A percentile compares a stretch with the other conserved stretches of the same genome.
phyloP scores from a whole-genome alignment of 177 flowering plant species.

The Telopea speciosissima region DNA sequence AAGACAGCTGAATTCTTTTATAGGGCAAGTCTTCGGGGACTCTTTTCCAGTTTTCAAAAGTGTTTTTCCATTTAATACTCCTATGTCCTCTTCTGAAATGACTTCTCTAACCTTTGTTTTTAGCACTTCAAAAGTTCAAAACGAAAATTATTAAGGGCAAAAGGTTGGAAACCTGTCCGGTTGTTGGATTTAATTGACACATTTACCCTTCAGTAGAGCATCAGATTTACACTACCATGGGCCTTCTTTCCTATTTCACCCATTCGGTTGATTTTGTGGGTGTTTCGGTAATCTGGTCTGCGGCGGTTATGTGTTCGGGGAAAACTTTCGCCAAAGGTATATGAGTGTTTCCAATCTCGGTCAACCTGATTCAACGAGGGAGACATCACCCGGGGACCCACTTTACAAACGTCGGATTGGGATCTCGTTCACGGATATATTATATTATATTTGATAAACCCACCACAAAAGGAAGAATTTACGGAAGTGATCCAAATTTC shows the following conservation, averaged over 20 bases:
- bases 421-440: too few relatives aligned
- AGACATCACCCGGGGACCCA: too few relatives aligned
- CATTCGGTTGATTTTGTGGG: neutral
- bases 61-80: neutral
- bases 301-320: neutral
- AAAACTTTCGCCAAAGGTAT: neutral
- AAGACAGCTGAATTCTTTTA: conserved; percentile 1
- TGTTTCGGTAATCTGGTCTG: neutral
- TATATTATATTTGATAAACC: too few relatives aligned
- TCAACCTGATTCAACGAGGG: too few relatives aligned
- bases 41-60: neutral
- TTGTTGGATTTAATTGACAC: neutral
- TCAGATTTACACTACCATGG: neutral
- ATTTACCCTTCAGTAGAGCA: neutral
- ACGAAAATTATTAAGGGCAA: neutral
- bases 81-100: neutral
- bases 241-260: neutral
- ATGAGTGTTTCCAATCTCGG: neutral
- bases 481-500: too few relatives aligned
- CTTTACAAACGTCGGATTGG: too few relatives aligned
- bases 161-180: neutral
- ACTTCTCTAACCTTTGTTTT: neutral
- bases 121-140: neutral
- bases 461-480: too few relatives aligned
- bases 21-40: conserved; percentile 5